Evolutionary conservation across 352 stramenopile genomes (phyloP).

Genomic region (Plasmopara halstedii): DNA sequence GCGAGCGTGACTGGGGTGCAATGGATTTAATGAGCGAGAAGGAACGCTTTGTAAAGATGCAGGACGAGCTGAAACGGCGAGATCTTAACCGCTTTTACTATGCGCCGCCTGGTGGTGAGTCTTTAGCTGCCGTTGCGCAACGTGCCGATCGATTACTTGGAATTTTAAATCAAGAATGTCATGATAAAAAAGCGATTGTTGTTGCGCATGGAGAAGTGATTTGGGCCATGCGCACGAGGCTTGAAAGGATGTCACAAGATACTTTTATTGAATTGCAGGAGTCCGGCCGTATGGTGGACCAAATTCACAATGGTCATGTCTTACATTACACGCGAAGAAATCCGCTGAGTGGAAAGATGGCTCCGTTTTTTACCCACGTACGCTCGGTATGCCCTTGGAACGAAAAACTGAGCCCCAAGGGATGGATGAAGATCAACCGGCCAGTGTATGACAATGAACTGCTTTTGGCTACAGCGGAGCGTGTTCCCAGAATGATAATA

Average conservation of each 20-base stretch:
- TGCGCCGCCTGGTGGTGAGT: constrained; percentile 73
- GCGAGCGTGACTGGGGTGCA: constrained; percentile 83
- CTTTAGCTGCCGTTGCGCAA: constrained; percentile 71
- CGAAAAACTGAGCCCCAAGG: constrained; percentile 81
- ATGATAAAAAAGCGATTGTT: constrained; percentile 71
- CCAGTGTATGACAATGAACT: constrained; percentile 86
- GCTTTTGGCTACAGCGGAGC: constrained; percentile 74
- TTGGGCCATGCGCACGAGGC: constrained; percentile 81
- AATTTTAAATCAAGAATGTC: constrained; percentile 75
- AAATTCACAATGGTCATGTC: constrained; percentile 87
- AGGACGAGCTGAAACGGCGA: constrained; percentile 74
- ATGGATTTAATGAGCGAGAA: constrained; percentile 88
- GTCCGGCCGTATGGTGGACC: constrained; percentile 79
- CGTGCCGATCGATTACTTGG: constrained; percentile 71
- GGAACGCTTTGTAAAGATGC: constrained; percentile 83
- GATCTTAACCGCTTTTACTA: constrained; percentile 87
- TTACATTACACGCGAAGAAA: constrained; percentile 81
- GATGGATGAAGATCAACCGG: constrained; percentile 85
- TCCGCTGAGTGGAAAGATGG: constrained; percentile 59
- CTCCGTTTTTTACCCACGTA: constrained; percentile 85
- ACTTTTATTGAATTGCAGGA: constrained; percentile 83
- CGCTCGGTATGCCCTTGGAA: constrained; percentile 88
- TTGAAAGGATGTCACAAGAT: constrained; percentile 85
- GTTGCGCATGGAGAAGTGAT: constrained; percentile 87
- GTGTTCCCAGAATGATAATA: constrained; percentile 82